Conservation (phyloP, 2,329 filamentous ascomycete genomes). For the Fusarium sp. region DNA sequence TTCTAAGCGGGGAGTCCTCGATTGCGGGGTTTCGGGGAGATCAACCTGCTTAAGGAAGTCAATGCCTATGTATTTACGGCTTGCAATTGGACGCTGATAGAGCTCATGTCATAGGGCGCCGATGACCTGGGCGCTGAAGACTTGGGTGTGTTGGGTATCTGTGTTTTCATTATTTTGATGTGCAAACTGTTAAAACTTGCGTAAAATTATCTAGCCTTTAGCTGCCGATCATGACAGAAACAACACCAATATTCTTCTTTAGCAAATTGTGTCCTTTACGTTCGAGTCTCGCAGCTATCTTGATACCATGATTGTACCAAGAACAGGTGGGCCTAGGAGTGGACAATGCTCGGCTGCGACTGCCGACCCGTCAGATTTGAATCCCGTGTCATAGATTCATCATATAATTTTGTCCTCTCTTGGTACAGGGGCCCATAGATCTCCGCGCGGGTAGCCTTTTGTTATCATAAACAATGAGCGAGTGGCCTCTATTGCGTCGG, state of each 20-base stretch:
- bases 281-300: constrained; percentile 18
- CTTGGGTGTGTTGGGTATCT: constrained; percentile 40
- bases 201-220: constrained; percentile 39
- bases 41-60: constrained; percentile 34
- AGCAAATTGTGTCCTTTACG: constrained; percentile 26
- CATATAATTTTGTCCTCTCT: neutral
- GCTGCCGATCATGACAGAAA: constrained; percentile 29
- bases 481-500: constrained; percentile 5
- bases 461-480: constrained; percentile 2
- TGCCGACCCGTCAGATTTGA: constrained; percentile 1
- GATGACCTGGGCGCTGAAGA: constrained; percentile 2
- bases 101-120: constrained; percentile 28
- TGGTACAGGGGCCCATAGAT: constrained; percentile 4
- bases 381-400: constrained; percentile 14
- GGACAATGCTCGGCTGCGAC: constrained; percentile 12
- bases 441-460: constrained; percentile 14
- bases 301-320: constrained; percentile 20
- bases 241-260: constrained; percentile 17
- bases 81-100: constrained; percentile 19
- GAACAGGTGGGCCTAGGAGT: constrained; percentile 2
- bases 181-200: constrained; percentile 42
- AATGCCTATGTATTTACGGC: constrained; percentile 19
- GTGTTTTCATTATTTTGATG: constrained; percentile 37
- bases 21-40: constrained; percentile 44
- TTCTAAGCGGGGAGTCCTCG: constrained; percentile 28